Base-by-base conservation (phyloP, 371 early-diverging fungal species). In the Lichtheimia corymbifera region DNA sequence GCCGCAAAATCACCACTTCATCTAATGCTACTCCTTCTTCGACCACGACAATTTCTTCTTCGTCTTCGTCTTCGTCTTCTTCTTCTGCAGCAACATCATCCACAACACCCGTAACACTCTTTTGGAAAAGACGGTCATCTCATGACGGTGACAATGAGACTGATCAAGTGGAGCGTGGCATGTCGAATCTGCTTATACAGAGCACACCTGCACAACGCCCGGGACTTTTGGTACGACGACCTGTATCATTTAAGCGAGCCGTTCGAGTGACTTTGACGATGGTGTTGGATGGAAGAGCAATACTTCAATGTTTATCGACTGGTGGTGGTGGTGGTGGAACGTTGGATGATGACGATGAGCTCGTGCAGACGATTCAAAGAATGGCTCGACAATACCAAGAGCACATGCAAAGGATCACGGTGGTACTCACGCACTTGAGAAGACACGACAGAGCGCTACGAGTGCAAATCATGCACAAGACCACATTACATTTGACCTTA, bases 341-440 rank as follows among this genome's bases (percentile, higher is more conserved):
- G 7, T n/a, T n/a, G 5, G 47, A 47, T 22, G 22, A 47, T 15
- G 20, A 56, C 6, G 44, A 55, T n/a, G 43, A 56, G 3, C 25
- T 56, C 5, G 22, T 56, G 12, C 57, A 43, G 11, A 22, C 57
- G 14, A 56, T 56, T 17, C 45, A 56, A 45, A 12, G 9, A 18
- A 42, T 56, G 57, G 45, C 25, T 9, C 27, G 43, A 24, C 15
- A 45, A 25, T 56, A 56, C 24, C 57, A 56, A 17, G 45, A 56
- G 17, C 45, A 56, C n/a, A 56, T 56, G 11, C 25, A 15, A 5
- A 14, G 22, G 24, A 42, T 56, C 15, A 14, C 45, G n/a, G 11
- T 56, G 4, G 7, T 56, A 7, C 25, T 56, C 47, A 47, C 47
- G 11, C 47, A 47, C 14, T 22, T 47, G 6, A n/a, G 22, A 22